Conservation (phyloP, 2,329 filamentous ascomycete genomes). For the Nectriaceae sp. region DNA sequence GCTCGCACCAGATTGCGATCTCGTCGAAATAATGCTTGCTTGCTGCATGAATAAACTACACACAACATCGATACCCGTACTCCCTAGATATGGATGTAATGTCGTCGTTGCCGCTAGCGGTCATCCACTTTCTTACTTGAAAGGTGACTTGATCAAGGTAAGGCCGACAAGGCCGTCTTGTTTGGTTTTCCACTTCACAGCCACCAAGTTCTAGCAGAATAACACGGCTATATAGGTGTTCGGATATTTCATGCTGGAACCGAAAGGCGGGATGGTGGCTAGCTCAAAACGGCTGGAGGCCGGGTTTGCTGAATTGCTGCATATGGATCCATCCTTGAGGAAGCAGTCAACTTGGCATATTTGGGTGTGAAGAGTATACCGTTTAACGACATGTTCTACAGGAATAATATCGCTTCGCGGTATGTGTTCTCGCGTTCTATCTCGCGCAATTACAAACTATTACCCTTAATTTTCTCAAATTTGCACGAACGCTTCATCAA, state of each 20-base stretch:
- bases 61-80: slow-evolving; percentile 62
- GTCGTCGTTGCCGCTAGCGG: slow-evolving; percentile 85
- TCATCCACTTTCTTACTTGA: slow-evolving; percentile 62
- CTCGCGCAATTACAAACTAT: background rate
- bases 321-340: slow-evolving; percentile 64
- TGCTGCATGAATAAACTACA: slow-evolving; percentile 74
- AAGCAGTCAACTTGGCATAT: slow-evolving; percentile 80
- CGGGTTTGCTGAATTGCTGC: slow-evolving; percentile 84
- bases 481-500: too few species aligned
- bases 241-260: slow-evolving; percentile 89
- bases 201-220: slow-evolving; percentile 50
- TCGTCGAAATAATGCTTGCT: slow-evolving; percentile 81
- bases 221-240: slow-evolving; percentile 61
- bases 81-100: slow-evolving; percentile 70
- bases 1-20: slow-evolving; percentile 72
- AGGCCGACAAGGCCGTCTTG: too few species aligned
- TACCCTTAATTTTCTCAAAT: background rate
- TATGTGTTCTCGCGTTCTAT: too few species aligned
- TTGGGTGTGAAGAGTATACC: slow-evolving; percentile 66
- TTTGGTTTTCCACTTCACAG: too few species aligned
- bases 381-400: slow-evolving; percentile 81
- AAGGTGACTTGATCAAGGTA: background rate
- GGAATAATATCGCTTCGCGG: slow-evolving; percentile 76
- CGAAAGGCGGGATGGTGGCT: slow-evolving; percentile 51
- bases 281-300: slow-evolving; percentile 73